These are phyloP conservation scores for Pterocarpus macrocarpus DNA, from an alignment of 306 rosid species.

Conservation along the genomic window DNA sequence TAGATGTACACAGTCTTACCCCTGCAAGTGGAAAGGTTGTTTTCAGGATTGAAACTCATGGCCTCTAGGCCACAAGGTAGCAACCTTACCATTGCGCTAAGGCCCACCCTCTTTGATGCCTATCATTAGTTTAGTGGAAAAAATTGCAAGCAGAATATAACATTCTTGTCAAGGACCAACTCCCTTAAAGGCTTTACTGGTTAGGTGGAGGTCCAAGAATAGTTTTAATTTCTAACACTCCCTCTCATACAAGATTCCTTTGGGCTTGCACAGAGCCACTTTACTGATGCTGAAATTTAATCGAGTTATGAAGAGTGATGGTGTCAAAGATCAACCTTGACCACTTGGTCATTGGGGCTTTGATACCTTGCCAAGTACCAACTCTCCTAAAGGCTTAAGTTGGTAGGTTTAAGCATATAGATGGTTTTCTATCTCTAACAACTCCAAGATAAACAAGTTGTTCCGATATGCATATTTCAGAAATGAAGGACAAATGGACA, in stretches of 20 bases:
- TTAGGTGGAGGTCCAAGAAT: constrained; percentile 5
- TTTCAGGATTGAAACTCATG: too few relatives aligned
- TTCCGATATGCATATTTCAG: constrained; percentile 26
- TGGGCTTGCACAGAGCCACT: background rate
- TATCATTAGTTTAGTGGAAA: constrained; percentile 8
- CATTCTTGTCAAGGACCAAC: constrained; percentile 24
- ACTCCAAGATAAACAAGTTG: constrained; percentile 1
- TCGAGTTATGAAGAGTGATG: background rate
- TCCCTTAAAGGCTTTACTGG: background rate
- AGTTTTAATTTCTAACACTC: constrained; percentile 1
- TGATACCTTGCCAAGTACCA: constrained; percentile 29
- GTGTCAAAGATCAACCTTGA: constrained; percentile 24
- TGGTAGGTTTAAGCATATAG: background rate
- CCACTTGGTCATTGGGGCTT: background rate
- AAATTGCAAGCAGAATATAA: background rate
- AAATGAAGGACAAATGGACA: constrained; percentile 27
- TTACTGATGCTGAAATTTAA: constrained; percentile 17
- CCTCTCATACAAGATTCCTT: constrained; percentile 9
- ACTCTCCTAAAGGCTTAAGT: constrained; percentile 32
- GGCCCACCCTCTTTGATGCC: background rate
- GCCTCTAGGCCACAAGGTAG: too few relatives aligned
- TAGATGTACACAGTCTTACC: too few relatives aligned
- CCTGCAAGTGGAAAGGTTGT: too few relatives aligned
- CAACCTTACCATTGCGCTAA: too few relatives aligned
- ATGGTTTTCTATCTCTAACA: constrained; percentile 20